Evolutionary conservation across 768 basidiomycete species (phyloP).

Genomic region (Pleurotus tuoliensis): DNA sequence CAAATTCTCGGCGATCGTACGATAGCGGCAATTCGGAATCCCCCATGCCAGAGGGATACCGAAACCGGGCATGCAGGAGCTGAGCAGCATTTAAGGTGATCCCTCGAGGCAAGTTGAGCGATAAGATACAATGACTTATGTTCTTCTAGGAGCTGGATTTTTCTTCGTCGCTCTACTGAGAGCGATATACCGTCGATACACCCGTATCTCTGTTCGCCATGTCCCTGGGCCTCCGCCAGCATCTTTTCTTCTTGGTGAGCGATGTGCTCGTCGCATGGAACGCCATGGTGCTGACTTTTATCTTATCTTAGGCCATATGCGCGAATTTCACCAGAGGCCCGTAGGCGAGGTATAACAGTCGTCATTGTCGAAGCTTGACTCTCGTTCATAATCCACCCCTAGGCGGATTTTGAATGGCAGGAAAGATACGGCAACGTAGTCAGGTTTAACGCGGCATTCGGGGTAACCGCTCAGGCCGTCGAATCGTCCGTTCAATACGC

Average conservation of each 20-base stretch:
- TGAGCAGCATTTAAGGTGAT: too few species aligned
- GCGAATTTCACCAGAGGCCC: slow-evolving; percentile 26
- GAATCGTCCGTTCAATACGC: not conserved
- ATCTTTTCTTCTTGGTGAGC: slow-evolving; percentile 36
- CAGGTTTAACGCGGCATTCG: slow-evolving; percentile 33
- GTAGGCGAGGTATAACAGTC: slow-evolving; percentile 26
- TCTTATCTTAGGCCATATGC: slow-evolving; percentile 19
- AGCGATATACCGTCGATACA: slow-evolving; percentile 24
- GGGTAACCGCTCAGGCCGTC: slow-evolving; percentile 22
- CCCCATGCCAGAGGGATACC: too few species aligned
- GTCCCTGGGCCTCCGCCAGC: slow-evolving; percentile 31
- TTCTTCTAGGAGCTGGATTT: too few species aligned
- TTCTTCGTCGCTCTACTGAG: not conserved
- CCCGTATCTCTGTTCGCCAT: slow-evolving; percentile 29
- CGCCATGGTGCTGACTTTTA: not conserved
- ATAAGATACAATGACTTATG: too few species aligned
- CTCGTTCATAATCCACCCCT: slow-evolving; percentile 10
- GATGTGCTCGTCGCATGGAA: not conserved
- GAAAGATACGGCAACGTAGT: slow-evolving; percentile 38
- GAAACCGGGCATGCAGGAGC: too few species aligned
- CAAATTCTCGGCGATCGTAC: too few species aligned
- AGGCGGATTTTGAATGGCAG: slow-evolving; percentile 44
- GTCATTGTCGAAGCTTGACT: slow-evolving; percentile 9
- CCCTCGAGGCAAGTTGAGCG: too few species aligned
- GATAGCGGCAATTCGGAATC: too few species aligned